A percentile compares a stretch with the other conserved stretches of the same genome.
Conservation (phyloP, 495 filamentous ascomycete genomes). For the Penicillium turbatum region DNA sequence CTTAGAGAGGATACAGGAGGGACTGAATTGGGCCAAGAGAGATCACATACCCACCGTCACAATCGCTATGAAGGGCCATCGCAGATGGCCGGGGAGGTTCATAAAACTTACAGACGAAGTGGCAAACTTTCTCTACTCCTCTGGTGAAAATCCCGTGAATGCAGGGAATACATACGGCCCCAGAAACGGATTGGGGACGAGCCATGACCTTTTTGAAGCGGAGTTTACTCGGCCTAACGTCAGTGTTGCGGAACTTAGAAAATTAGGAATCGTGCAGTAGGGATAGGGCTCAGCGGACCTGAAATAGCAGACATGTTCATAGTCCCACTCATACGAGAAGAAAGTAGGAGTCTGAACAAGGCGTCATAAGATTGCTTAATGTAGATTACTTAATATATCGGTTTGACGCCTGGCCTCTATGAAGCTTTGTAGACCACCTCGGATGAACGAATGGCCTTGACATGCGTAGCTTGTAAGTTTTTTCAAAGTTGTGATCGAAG, state of each 20-base stretch:
- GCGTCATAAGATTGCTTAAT: too few species aligned
- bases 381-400: too few species aligned
- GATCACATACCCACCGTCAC: slow-evolving; percentile 13
- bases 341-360: too few species aligned
- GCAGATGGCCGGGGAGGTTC: slow-evolving; percentile 11
- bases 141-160: slow-evolving; percentile 14
- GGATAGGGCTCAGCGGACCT: too few species aligned
- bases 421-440: too few species aligned
- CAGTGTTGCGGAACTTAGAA: neutral
- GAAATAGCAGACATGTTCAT: too few species aligned
- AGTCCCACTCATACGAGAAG: too few species aligned
- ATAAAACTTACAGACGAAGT: slow-evolving; percentile 12
- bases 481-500: too few species aligned
- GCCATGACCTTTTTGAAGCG: slow-evolving; percentile 13
- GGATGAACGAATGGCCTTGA: too few species aligned
- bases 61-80: slow-evolving; percentile 10
- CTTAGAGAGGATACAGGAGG: slow-evolving; percentile 16
- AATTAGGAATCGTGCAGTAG: neutral
- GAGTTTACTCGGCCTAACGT: slow-evolving; percentile 17
- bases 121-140: slow-evolving; percentile 14
- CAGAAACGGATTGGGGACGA: slow-evolving; percentile 9
- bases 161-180: slow-evolving; percentile 7
- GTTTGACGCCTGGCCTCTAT: too few species aligned
- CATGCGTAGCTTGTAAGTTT: too few species aligned
- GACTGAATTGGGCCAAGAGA: slow-evolving; percentile 14